Percentiles rank a stretch among this genome's conserved stretches.
Conservation (phyloP, 2,329 filamentous ascomycete species). For the Septoria petroselini region DNA sequence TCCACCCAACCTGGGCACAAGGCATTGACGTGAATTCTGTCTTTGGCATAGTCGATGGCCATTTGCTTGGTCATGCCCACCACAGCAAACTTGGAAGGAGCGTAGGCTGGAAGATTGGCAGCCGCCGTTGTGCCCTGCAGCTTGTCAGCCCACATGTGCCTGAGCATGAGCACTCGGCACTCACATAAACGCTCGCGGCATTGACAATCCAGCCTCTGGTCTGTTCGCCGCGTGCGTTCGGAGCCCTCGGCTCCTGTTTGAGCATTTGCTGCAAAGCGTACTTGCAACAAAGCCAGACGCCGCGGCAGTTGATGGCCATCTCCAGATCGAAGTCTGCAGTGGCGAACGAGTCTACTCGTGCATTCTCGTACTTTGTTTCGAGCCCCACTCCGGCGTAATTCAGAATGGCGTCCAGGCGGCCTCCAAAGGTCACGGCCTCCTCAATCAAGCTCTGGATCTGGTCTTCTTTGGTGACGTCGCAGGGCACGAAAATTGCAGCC, state of each 20-base stretch:
- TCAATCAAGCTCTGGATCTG: slow-evolving; percentile 27
- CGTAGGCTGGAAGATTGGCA: slow-evolving; percentile 15
- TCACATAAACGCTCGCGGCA: slow-evolving; percentile 45
- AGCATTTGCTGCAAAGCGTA: slow-evolving; percentile 43
- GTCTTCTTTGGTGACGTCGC: slow-evolving; percentile 30
- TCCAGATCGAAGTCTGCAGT: slow-evolving; percentile 29
- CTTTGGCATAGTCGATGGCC: slow-evolving; percentile 30
- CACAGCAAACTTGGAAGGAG: slow-evolving; percentile 29
- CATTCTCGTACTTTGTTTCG: slow-evolving; percentile 12
- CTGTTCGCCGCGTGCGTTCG: slow-evolving; percentile 39
- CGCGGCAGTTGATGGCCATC: slow-evolving; percentile 39
- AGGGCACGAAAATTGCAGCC: slow-evolving; percentile 26
- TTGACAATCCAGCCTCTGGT: slow-evolving; percentile 52
- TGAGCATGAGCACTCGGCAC: neutral
- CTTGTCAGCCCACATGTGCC: neutral
- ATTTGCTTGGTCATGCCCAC: slow-evolving; percentile 34
- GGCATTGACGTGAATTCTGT: slow-evolving; percentile 29
- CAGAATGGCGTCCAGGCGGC: slow-evolving; percentile 30
- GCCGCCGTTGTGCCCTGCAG: neutral
- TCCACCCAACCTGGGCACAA: slow-evolving; percentile 26
- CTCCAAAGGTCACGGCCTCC: slow-evolving; percentile 29
- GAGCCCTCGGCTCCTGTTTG: slow-evolving; percentile 37
- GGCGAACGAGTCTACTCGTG: slow-evolving; percentile 5
- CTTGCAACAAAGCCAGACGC: slow-evolving; percentile 45
- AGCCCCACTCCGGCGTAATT: slow-evolving; percentile 30